Evolutionary conservation across 306 rosid genomes (phyloP).

Genomic region (Betula pendula): DNA sequence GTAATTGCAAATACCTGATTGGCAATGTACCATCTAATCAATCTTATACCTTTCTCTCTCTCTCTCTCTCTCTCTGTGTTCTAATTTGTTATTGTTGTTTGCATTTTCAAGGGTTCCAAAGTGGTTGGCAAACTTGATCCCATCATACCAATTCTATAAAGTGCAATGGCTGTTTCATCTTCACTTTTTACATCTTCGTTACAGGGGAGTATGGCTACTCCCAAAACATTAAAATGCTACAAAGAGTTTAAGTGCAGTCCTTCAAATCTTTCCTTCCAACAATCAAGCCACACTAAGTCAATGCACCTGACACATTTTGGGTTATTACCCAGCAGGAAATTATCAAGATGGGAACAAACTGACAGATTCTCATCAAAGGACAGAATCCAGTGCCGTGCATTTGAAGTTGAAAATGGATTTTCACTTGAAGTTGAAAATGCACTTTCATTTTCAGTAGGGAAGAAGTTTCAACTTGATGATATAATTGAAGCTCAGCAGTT

Average conservation of each 20-base stretch:
- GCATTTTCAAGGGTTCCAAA: neutral
- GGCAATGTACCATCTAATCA: neutral
- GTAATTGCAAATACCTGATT: neutral
- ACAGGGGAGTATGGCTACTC: slow-evolving; percentile 39
- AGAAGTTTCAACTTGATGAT: slow-evolving; percentile 69
- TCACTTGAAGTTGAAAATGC: slow-evolving; percentile 46
- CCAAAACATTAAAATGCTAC: slow-evolving; percentile 29
- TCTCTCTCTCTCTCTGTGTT: neutral
- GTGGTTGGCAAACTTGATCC: slow-evolving; percentile 3
- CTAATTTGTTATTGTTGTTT: neutral
- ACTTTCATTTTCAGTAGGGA: slow-evolving; percentile 48
- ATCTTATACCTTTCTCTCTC: neutral
- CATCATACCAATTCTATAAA: slow-evolving; percentile 3
- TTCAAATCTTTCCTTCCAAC: slow-evolving; percentile 12
- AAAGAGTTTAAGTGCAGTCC: slow-evolving; percentile 24
- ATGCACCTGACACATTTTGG: slow-evolving; percentile 21
- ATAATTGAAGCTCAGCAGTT: slow-evolving; percentile 91
- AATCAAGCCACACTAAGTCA: slow-evolving; percentile 15
- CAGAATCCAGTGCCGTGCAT: slow-evolving; percentile 36
- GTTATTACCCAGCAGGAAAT: slow-evolving; percentile 24
- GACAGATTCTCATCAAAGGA: slow-evolving; percentile 22
- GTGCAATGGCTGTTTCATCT: slow-evolving; percentile 62
- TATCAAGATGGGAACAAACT: slow-evolving; percentile 27
- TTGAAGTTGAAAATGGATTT: slow-evolving; percentile 46
- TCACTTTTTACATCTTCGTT: slow-evolving; percentile 44